phyloP scores from a whole-genome alignment of 2,329 filamentous ascomycete genomes.

The Myriosclerotinia curreyana region DNA sequence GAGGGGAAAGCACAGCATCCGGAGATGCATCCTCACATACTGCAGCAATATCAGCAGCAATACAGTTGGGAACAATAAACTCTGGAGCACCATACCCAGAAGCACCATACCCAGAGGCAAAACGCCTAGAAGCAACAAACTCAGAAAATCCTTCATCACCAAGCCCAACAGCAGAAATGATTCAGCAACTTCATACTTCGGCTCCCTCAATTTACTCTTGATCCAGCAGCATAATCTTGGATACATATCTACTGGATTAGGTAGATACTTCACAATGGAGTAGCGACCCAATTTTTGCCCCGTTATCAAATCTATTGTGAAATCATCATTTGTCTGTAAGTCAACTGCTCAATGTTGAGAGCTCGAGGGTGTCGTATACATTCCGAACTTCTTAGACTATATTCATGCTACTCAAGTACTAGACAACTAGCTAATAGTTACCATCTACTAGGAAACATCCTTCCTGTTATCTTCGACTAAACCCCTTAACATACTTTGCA shows the following conservation, averaged over 20 bases:
- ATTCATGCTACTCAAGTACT: neutral
- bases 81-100: neutral
- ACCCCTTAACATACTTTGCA: neutral
- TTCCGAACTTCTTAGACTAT: neutral
- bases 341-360: too few relatives aligned
- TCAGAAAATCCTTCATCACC: neutral
- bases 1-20: neutral
- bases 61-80: too few relatives aligned
- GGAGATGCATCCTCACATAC: neutral
- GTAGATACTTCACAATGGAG: neutral
- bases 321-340: neutral
- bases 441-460: neutral
- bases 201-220: neutral
- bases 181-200: neutral
- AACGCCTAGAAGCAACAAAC: neutral
- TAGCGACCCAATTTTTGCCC: neutral
- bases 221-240: neutral
- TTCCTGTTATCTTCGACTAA: neutral
- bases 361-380: neutral
- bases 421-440: slow-evolving; percentile 2
- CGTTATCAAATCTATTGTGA: neutral
- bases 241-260: neutral
- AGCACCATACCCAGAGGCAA: neutral
- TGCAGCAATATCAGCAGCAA: neutral
- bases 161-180: neutral